Evolutionary conservation across 176 grass and related monocot species (phyloP).

Genomic region (Bolboschoenus planiculmis): DNA sequence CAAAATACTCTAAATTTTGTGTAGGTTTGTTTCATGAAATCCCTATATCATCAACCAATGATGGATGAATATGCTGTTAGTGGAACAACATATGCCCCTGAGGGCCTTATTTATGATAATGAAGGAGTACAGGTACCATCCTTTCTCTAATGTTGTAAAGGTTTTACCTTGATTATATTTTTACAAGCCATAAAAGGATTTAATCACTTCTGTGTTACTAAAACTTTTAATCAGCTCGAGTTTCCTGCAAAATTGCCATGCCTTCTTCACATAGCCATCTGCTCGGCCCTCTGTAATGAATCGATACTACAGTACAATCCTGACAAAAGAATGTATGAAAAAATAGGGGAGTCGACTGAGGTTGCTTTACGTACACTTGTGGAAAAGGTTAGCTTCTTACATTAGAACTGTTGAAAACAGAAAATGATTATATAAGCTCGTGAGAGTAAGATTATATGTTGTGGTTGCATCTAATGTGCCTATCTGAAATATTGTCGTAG

Average conservation of each 20-base stretch:
- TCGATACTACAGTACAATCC: slow-evolving; percentile 96
- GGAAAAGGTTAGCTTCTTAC: slow-evolving; percentile 69
- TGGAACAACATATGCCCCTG: slow-evolving; percentile 95
- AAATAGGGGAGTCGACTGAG: slow-evolving; percentile 98
- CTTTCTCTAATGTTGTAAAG: slow-evolving; percentile 16
- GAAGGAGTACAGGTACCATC: slow-evolving; percentile 61
- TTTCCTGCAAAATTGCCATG: slow-evolving; percentile 96
- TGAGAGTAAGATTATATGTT: not conserved
- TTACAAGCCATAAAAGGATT: not conserved
- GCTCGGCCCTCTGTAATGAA: slow-evolving; percentile 95
- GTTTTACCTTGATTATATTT: slow-evolving; percentile 4
- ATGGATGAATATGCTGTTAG: slow-evolving; percentile 80
- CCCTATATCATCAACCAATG: slow-evolving; percentile 69
- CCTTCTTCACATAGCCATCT: slow-evolving; percentile 97
- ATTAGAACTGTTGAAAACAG: not conserved
- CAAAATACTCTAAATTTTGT: not conserved
- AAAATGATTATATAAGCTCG: not conserved
- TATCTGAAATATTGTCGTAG: not conserved
- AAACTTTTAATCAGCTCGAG: slow-evolving; percentile 60
- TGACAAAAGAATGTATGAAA: slow-evolving; percentile 89
- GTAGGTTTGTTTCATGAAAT: slow-evolving; percentile 84
- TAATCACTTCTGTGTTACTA: slow-evolving; percentile 4
- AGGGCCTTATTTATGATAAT: slow-evolving; percentile 88
- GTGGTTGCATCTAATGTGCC: not conserved
- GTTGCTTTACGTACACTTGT: slow-evolving; percentile 92